Evolutionary conservation across 192 early-diverging fungal genomes (phyloP).

Genomic region (Linderina pennispora): DNA sequence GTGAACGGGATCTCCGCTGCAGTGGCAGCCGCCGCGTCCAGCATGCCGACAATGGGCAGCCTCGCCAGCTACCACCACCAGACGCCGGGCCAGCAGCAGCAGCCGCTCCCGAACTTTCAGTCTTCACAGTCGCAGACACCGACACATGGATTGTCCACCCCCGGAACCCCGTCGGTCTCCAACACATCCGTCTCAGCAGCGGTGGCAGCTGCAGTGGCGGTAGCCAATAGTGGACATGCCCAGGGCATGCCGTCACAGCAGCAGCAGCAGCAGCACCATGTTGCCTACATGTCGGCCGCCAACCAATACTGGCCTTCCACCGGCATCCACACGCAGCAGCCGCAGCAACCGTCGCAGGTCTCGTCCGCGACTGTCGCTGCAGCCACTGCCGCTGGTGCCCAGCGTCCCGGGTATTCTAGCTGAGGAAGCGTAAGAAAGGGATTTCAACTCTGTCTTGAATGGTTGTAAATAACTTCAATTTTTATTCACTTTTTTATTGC

Average conservation of each 20-base stretch:
- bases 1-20: constrained; percentile 16
- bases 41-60: constrained; percentile 30
- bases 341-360: constrained; percentile 15
- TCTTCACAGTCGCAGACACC: constrained; percentile 18
- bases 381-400: too few species aligned
- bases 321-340: constrained; percentile 1
- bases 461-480: neutral
- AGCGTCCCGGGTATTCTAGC: too few species aligned
- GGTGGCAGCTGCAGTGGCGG: constrained; percentile 21
- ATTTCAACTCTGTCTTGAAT: neutral
- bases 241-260: neutral
- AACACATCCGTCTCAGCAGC: constrained; percentile 25
- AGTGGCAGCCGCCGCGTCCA: constrained; percentile 17
- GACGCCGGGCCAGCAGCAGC: constrained; percentile 7
- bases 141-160: constrained; percentile 6
- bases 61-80: constrained; percentile 43
- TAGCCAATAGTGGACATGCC: neutral
- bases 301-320: constrained; percentile 25
- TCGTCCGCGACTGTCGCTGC: too few species aligned
- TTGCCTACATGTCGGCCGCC: constrained; percentile 21
- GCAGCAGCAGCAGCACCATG: constrained; percentile 7
- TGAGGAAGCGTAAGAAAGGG: too few species aligned
- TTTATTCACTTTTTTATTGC: neutral
- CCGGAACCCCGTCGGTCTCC: constrained; percentile 11
- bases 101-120: too few species aligned